A percentile compares a stretch with the other conserved stretches of the same genome.
These are phyloP conservation scores for Boletus insuetus DNA, from an alignment of 768 basidiomycete species.

Conservation along the genomic window DNA sequence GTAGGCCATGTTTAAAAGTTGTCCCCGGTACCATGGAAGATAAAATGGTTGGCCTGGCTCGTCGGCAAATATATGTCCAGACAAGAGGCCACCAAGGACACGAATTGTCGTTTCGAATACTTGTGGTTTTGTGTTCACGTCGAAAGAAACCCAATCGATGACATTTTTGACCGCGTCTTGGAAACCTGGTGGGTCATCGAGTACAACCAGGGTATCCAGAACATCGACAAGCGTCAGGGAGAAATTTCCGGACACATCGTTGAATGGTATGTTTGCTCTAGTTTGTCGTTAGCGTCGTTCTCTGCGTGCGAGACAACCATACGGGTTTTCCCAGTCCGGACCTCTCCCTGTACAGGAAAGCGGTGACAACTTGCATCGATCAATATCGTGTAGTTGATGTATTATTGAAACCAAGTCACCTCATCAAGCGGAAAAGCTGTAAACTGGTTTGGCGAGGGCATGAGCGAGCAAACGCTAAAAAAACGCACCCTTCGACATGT, in stretches of 20 bases:
- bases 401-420: slow-evolving; percentile 39
- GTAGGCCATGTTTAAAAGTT: slow-evolving; percentile 75
- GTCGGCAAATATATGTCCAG: slow-evolving; percentile 81
- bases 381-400: slow-evolving; percentile 7
- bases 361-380: slow-evolving; percentile 66
- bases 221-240: slow-evolving; percentile 81
- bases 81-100: slow-evolving; percentile 85
- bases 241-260: slow-evolving; percentile 95
- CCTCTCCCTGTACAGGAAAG: slow-evolving; percentile 84
- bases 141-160: slow-evolving; percentile 82
- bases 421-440: slow-evolving; percentile 85
- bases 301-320: slow-evolving; percentile 31
- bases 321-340: slow-evolving; percentile 86
- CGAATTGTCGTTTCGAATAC: slow-evolving; percentile 97
- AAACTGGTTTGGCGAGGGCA: slow-evolving; percentile 20
- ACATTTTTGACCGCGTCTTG: slow-evolving; percentile 81
- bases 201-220: slow-evolving; percentile 87
- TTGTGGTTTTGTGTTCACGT: slow-evolving; percentile 95
- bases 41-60: slow-evolving; percentile 63
- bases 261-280: slow-evolving; percentile 71
- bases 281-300: slow-evolving; percentile 13
- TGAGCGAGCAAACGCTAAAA: background rate
- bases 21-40: slow-evolving; percentile 80
- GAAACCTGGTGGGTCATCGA: slow-evolving; percentile 75
- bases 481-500: slow-evolving; percentile 75